These are phyloP conservation scores for Singerocomus inundabilis DNA, from an alignment of 1,284 basidiomycete genomes.

Conservation along the genomic window DNA sequence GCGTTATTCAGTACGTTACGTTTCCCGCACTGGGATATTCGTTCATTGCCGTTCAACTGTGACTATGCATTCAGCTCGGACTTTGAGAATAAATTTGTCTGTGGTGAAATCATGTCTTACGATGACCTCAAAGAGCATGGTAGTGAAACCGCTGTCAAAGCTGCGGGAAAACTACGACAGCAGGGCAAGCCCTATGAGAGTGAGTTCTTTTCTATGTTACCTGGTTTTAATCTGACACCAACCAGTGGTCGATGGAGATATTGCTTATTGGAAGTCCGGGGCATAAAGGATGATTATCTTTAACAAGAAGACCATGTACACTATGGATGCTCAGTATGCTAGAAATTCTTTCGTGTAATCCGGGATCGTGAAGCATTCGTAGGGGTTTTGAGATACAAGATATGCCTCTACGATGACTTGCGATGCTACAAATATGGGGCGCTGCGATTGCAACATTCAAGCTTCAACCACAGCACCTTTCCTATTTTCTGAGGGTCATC, in stretches of 20 bases:
- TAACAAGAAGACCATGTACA: conserved; percentile 5
- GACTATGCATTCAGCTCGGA: conserved; percentile 58
- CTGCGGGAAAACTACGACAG: conserved; percentile 93
- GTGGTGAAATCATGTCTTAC: conserved; percentile 97
- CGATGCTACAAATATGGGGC: not conserved
- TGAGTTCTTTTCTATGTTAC: conserved; percentile 39
- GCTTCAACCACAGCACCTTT: too few relatives aligned
- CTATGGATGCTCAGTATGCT: conserved; percentile 15
- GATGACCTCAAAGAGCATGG: conserved; percentile 92
- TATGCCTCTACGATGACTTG: not conserved
- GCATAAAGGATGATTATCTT: conserved; percentile 32
- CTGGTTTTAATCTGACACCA: conserved; percentile 2
- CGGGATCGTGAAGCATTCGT: not conserved
- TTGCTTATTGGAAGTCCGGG: conserved; percentile 82
- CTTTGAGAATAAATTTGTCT: conserved; percentile 99
- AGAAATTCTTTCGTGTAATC: conserved; percentile 18
- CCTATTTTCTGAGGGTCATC: not conserved
- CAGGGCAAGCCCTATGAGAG: conserved; percentile 97
- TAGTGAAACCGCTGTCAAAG: conserved; percentile 88
- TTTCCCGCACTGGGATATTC: not conserved
- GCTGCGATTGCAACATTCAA: too few relatives aligned
- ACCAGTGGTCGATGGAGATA: conserved; percentile 79
- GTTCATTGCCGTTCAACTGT: conserved; percentile 14
- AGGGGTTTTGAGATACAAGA: not conserved
- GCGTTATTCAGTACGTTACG: conserved; percentile 88